A percentile compares a stretch with the other conserved stretches of the same genome.
These are phyloP conservation scores for Colletotrichum phormii DNA, from an alignment of 2,329 filamentous ascomycete genomes.

Conservation along the genomic window DNA sequence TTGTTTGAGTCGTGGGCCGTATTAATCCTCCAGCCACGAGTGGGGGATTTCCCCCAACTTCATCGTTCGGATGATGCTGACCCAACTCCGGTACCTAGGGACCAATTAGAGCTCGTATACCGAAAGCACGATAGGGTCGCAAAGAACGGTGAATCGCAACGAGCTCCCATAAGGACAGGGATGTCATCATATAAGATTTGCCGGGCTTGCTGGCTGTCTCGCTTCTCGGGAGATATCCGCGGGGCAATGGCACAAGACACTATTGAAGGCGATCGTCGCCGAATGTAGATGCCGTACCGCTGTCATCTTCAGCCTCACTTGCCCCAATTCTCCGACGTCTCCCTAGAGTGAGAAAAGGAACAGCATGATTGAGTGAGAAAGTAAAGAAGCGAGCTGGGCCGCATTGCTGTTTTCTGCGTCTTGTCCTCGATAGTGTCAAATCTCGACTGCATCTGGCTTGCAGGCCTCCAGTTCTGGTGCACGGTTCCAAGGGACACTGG, in stretches of 20 bases:
- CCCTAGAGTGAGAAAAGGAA: neutral
- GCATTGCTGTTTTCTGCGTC: neutral
- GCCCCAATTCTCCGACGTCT: slow-evolving; percentile 26
- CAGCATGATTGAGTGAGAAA: neutral
- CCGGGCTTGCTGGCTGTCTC: neutral
- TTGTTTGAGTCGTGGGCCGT: neutral
- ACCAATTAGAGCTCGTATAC: neutral
- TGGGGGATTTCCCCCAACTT: neutral
- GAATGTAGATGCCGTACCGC: neutral
- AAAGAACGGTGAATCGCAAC: neutral
- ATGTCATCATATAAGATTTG: neutral
- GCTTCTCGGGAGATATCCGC: neutral
- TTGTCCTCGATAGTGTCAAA: neutral
- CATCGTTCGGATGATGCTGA: neutral
- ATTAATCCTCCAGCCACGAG: neutral
- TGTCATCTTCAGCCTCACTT: slow-evolving; percentile 27
- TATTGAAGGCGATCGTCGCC: slow-evolving; percentile 18
- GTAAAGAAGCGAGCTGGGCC: neutral
- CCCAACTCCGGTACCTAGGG: neutral
- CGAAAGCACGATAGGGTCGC: neutral
- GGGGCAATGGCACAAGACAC: neutral
- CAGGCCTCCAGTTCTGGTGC: neutral
- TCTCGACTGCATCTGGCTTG: neutral
- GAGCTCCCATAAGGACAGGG: neutral
- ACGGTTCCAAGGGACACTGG: neutral